Base-by-base conservation (phyloP, 2,329 filamentous ascomycete genomes). In the Ophiostoma sp. region DNA sequence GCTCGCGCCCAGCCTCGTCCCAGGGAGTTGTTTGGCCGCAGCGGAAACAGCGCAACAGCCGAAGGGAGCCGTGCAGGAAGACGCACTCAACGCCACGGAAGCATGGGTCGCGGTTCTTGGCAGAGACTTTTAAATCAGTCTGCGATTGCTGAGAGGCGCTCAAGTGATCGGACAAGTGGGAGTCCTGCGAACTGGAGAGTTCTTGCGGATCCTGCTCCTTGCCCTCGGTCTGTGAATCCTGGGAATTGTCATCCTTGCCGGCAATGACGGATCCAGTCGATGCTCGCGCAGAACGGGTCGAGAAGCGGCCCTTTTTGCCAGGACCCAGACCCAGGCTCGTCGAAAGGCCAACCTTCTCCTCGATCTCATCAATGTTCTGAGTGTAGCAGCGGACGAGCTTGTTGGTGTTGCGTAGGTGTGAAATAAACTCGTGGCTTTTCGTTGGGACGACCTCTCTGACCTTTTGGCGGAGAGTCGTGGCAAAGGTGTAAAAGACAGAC, bases 301-400 rank as follows among this genome's bases (percentile, higher is more conserved):
- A 89, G 77, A 91, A 91, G 1, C 89, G 84, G 12, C 87, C 86
- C 55, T 87, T 85, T 76, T 85, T 89, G 1, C 91, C 91, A 0
- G 89, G 87, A 0, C 91, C 91, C 42, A 87, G 84, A 12, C 84
- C 82, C 9, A 93, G 83, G 71, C 90, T 86, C 0, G 90, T 92
- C 19, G 86, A 88, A 3, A 93, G 83, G 3, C 91, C 91, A 59
- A 92, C 90, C 73, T 91, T 89, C 78, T 90, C 89, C 78, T 93
- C 91, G 7, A 93, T 88, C 75, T 90, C 89, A 76, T 93, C 91
- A 76, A 93, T 93, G 76, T 93, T 93, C 77, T 93, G 91, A 0
- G 91, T 93, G 77, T 93, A 93, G 77, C 91, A 92, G 52, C 91
- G 84, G 42, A 92, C 89, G 5, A 93, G 84, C 75, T 91, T 91